A percentile compares a stretch with the other conserved stretches of the same genome.
Conservation (phyloP, 148 eudicot species). For the Silene conica region DNA sequence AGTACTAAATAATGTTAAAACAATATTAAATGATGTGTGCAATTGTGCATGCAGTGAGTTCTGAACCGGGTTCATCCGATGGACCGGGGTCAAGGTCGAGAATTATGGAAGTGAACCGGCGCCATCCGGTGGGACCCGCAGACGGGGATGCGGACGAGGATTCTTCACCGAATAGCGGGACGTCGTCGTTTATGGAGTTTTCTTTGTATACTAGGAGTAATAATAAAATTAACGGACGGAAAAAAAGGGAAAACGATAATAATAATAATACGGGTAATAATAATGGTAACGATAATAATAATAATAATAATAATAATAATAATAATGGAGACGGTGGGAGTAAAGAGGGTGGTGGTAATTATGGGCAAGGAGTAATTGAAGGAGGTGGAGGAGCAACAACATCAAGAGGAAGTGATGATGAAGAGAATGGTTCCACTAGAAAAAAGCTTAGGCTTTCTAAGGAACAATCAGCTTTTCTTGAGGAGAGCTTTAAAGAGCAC, state of each 20-base stretch:
- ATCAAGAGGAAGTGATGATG: slow-evolving; percentile 56
- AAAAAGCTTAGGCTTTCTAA: slow-evolving; percentile 74
- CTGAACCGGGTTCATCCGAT: slow-evolving; percentile 46
- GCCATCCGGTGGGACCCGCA: slow-evolving; percentile 14
- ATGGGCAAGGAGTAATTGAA: slow-evolving; percentile 17
- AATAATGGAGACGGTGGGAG: background rate
- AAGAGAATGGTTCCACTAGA: slow-evolving; percentile 44
- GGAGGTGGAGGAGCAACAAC: slow-evolving; percentile 26
- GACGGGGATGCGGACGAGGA: slow-evolving; percentile 36
- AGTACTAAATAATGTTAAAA: too few relatives aligned
- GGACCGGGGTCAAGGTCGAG: slow-evolving; percentile 27
- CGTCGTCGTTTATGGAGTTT: slow-evolving; percentile 67
- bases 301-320: slow-evolving; percentile 6
- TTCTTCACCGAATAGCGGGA: slow-evolving; percentile 61
- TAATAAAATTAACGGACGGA: slow-evolving; percentile 18
- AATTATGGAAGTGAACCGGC: slow-evolving; percentile 28
- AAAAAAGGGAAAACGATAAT: slow-evolving; percentile 19
- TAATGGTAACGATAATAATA: too few relatives aligned
- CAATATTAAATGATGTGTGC: slow-evolving; percentile 5
- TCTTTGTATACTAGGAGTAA: slow-evolving; percentile 31
- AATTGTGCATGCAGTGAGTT: slow-evolving; percentile 35
- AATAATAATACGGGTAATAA: background rate
- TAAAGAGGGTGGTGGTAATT: slow-evolving; percentile 1
- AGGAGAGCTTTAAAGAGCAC: slow-evolving; percentile 74
- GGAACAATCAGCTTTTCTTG: slow-evolving; percentile 82